Evolutionary conservation across 2,329 filamentous ascomycete species (phyloP).

Genomic region (Leptographium wingfieldii): DNA sequence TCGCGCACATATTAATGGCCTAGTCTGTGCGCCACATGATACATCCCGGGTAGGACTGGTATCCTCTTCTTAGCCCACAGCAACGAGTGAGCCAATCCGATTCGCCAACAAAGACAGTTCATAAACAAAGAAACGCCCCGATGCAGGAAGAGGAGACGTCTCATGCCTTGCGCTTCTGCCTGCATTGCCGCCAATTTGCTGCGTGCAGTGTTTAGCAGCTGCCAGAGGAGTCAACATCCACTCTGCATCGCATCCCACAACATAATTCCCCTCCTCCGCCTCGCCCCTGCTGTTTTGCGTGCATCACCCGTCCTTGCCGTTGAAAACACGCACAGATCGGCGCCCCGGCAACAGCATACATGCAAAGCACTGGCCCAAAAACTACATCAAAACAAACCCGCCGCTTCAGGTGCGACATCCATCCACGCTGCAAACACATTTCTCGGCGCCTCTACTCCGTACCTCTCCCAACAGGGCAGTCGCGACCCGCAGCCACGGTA

Average conservation of each 20-base stretch:
- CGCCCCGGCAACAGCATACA: conserved; percentile 9
- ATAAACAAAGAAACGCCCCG: conserved; percentile 4
- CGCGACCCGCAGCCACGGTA: conserved; percentile 5
- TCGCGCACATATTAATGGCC: too few relatives aligned
- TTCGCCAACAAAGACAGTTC: not conserved
- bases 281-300: not conserved
- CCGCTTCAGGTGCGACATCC: not conserved
- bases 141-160: not conserved
- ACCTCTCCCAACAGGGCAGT: conserved; percentile 4
- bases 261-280: not conserved
- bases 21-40: not conserved
- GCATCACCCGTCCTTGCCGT: not conserved
- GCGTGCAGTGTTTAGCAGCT: not conserved
- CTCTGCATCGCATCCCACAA: not conserved
- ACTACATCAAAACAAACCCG: not conserved
- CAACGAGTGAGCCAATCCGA: not conserved
- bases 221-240: not conserved
- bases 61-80: not conserved
- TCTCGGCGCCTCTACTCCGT: not conserved
- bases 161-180: not conserved
- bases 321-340: not conserved
- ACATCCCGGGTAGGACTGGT: not conserved
- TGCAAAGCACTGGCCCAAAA: not conserved
- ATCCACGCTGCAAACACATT: not conserved
- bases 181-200: not conserved